These are phyloP conservation scores for Ephemerocybe angulata DNA, from an alignment of 768 basidiomycete species.

Conservation along the genomic window DNA sequence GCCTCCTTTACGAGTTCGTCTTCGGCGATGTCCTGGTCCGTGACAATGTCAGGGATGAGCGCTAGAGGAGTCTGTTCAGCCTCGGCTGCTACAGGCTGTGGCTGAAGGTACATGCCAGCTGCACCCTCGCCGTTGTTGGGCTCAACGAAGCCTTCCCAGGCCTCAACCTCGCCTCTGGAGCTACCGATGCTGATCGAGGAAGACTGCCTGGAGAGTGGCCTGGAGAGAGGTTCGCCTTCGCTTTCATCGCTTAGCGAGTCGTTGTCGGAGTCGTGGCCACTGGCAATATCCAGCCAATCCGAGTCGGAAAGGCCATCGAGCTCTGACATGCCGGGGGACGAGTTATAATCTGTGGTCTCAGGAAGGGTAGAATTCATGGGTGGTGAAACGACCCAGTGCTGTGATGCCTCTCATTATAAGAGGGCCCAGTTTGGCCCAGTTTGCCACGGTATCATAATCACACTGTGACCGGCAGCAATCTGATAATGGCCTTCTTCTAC, in stretches of 20 bases:
- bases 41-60: conserved; percentile 25
- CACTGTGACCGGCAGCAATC: not conserved
- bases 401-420: not conserved
- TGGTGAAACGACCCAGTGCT: conserved; percentile 23
- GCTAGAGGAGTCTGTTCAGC: conserved; percentile 29
- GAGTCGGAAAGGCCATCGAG: conserved; percentile 69
- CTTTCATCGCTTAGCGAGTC: conserved; percentile 56
- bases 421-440: conserved; percentile 17
- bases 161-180: conserved; percentile 66
- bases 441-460: conserved; percentile 10
- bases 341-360: conserved; percentile 31
- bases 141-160: conserved; percentile 76
- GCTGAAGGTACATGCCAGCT: conserved; percentile 31
- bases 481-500: not conserved
- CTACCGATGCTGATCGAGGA: conserved; percentile 70
- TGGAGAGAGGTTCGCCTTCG: conserved; percentile 43
- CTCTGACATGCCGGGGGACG: conserved; percentile 52
- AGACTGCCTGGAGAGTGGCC: conserved; percentile 62
- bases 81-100: conserved; percentile 25
- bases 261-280: conserved; percentile 66
- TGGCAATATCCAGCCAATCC: conserved; percentile 80
- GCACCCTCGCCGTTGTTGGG: conserved; percentile 52
- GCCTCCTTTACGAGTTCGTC: conserved; percentile 70
- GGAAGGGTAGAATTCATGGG: conserved; percentile 29
- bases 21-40: conserved; percentile 47